Conservation (phyloP, 1,139 yeast genomes). For the Suhomyces chickasaworum region DNA sequence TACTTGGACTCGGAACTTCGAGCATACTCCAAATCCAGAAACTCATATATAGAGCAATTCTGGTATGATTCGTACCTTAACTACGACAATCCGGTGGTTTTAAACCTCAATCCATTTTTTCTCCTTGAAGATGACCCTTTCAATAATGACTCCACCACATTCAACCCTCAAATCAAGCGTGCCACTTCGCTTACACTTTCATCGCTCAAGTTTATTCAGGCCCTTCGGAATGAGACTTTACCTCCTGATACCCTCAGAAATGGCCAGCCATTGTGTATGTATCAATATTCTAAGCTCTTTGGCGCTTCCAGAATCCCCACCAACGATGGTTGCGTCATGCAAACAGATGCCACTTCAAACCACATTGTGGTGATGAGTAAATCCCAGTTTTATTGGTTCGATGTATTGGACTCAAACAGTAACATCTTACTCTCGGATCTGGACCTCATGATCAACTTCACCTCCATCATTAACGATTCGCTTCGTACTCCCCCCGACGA, state of each 20-base stretch:
- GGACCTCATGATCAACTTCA: slow-evolving; percentile 73
- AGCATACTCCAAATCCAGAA: slow-evolving; percentile 61
- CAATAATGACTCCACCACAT: slow-evolving; percentile 54
- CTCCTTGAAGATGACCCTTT: slow-evolving; percentile 90
- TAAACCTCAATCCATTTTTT: slow-evolving; percentile 85
- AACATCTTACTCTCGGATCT: slow-evolving; percentile 71
- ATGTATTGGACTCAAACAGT: slow-evolving; percentile 73
- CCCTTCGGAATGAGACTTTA: slow-evolving; percentile 71
- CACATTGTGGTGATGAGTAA: slow-evolving; percentile 84
- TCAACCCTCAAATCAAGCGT: slow-evolving; percentile 69
- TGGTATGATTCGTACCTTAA: slow-evolving; percentile 90
- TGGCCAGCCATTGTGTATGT: slow-evolving; percentile 79
- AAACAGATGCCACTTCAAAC: slow-evolving; percentile 70
- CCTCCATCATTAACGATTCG: slow-evolving; percentile 75
- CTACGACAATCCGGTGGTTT: slow-evolving; percentile 86
- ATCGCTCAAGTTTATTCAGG: slow-evolving; percentile 75
- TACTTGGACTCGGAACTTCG: slow-evolving; percentile 64
- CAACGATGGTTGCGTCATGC: slow-evolving; percentile 77
- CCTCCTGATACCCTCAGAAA: slow-evolving; percentile 71
- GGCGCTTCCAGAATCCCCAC: slow-evolving; percentile 89
- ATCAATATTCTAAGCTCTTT: slow-evolving; percentile 81
- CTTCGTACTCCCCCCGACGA: slow-evolving; percentile 59
- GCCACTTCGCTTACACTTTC: slow-evolving; percentile 83
- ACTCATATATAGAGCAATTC: slow-evolving; percentile 86
- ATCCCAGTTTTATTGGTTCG: slow-evolving; percentile 93